Conservation (phyloP, 75 land plant species). For the Sequoia sempervirens region DNA sequence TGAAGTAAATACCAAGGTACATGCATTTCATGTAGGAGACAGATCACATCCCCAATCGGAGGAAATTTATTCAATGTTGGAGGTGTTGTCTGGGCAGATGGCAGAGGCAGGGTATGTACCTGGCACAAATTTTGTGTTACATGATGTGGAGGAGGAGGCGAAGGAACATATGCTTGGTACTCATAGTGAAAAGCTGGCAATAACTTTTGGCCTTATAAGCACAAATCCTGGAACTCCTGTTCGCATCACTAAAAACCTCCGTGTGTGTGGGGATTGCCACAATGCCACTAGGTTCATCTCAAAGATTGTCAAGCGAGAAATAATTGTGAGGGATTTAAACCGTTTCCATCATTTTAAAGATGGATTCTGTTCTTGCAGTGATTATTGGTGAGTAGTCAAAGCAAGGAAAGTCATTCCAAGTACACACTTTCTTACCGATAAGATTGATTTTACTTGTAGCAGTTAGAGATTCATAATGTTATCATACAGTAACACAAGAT, state of each 20-base stretch:
- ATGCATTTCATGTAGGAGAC: conserved; percentile 56
- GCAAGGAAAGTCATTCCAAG: not conserved
- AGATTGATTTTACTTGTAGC: not conserved
- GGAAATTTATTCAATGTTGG: conserved; percentile 35
- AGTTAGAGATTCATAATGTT: not conserved
- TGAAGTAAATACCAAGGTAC: conserved; percentile 50
- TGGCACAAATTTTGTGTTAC: conserved; percentile 31
- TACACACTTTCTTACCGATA: not conserved
- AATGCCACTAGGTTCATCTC: conserved; percentile 41
- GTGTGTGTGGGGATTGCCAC: conserved; percentile 47
- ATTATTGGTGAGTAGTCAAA: conserved; percentile 38
- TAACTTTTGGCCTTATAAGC: conserved; percentile 46
- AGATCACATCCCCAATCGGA: conserved; percentile 40
- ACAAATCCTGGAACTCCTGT: conserved; percentile 34
- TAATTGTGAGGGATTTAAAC: conserved; percentile 40
- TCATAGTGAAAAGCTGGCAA: conserved; percentile 48
- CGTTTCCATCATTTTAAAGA: conserved; percentile 42
- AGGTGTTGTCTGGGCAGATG: conserved; percentile 33
- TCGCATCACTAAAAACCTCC: conserved; percentile 42
- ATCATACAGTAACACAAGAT: not conserved
- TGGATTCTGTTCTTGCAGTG: conserved; percentile 49
- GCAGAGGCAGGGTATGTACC: conserved; percentile 55
- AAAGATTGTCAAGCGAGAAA: conserved; percentile 35
- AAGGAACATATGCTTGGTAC: conserved; percentile 32
- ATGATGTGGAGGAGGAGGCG: conserved; percentile 40